These are phyloP conservation scores for Aquanectria penicillioides DNA, from an alignment of 2,329 filamentous ascomycete genomes.

Conservation along the genomic window DNA sequence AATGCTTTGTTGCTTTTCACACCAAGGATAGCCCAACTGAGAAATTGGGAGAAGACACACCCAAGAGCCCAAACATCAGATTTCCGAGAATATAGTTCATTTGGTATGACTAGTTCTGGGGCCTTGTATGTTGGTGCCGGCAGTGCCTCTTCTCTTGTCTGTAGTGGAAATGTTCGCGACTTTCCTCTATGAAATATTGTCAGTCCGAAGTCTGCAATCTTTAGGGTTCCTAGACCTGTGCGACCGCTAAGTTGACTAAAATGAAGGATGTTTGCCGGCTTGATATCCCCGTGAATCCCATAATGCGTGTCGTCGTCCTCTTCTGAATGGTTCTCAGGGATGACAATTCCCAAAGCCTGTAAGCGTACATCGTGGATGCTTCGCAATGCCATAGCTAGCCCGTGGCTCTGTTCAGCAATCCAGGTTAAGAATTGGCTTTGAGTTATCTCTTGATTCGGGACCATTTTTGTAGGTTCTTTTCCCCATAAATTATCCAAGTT, in stretches of 20 bases:
- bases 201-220: slow-evolving; percentile 23
- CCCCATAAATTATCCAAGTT: neutral
- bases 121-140: slow-evolving; percentile 1
- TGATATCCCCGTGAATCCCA: slow-evolving; percentile 29
- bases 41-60: slow-evolving; percentile 24
- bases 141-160: neutral
- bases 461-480: neutral
- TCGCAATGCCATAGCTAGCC: neutral
- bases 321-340: neutral
- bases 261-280: slow-evolving; percentile 29
- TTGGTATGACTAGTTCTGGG: slow-evolving; percentile 6
- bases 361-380: neutral
- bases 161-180: neutral
- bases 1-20: slow-evolving; percentile 4
- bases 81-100: slow-evolving; percentile 2
- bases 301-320: neutral
- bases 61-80: slow-evolving; percentile 23
- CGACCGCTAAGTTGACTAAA: neutral
- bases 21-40: slow-evolving; percentile 17
- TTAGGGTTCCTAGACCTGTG: neutral
- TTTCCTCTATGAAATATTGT: neutral
- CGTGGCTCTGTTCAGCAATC: slow-evolving; percentile 6
- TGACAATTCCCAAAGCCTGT: neutral
- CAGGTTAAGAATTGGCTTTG: neutral
- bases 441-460: neutral